These are phyloP conservation scores for Peterozyma xylosa DNA, from an alignment of 805 yeast species.

Conservation along the genomic window DNA sequence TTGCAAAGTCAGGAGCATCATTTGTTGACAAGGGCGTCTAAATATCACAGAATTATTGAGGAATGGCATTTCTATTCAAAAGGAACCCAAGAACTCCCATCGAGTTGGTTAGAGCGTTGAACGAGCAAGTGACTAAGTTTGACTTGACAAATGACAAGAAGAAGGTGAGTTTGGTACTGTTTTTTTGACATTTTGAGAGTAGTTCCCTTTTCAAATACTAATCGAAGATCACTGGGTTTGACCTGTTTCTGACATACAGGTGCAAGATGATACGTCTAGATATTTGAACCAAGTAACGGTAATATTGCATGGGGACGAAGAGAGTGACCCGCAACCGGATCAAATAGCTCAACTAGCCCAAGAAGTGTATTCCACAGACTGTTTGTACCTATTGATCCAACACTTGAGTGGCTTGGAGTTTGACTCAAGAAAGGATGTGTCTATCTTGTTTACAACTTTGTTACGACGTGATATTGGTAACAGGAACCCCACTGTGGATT, in stretches of 20 bases:
- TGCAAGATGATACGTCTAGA: slow-evolving; percentile 68
- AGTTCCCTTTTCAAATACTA: slow-evolving; percentile 1
- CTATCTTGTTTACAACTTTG: slow-evolving; percentile 63
- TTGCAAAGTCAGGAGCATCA: no score
- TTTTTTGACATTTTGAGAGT: slow-evolving; percentile 8
- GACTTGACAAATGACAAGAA: slow-evolving; percentile 34
- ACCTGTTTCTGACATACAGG: slow-evolving; percentile 23
- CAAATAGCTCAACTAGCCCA: slow-evolving; percentile 69
- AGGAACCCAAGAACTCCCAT: slow-evolving; percentile 85
- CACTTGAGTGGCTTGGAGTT: slow-evolving; percentile 70
- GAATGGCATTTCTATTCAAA: slow-evolving; percentile 86
- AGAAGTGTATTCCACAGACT: slow-evolving; percentile 69
- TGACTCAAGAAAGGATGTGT: slow-evolving; percentile 83
- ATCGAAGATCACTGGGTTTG: slow-evolving; percentile 16
- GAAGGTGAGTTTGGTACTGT: slow-evolving; percentile 26
- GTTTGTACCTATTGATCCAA: slow-evolving; percentile 51
- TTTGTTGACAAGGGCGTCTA: no score
- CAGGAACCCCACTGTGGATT: slow-evolving; percentile 83
- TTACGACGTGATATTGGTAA: slow-evolving; percentile 71
- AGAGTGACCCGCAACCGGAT: slow-evolving; percentile 57
- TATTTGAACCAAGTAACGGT: slow-evolving; percentile 57
- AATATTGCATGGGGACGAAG: slow-evolving; percentile 65
- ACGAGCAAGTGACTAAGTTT: slow-evolving; percentile 64
- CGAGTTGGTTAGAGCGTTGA: slow-evolving; percentile 69
- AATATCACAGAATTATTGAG: no score